These are phyloP conservation scores for Pyrenochaeta sp. DNA, from an alignment of 2,329 filamentous ascomycete species.

Conservation along the genomic window DNA sequence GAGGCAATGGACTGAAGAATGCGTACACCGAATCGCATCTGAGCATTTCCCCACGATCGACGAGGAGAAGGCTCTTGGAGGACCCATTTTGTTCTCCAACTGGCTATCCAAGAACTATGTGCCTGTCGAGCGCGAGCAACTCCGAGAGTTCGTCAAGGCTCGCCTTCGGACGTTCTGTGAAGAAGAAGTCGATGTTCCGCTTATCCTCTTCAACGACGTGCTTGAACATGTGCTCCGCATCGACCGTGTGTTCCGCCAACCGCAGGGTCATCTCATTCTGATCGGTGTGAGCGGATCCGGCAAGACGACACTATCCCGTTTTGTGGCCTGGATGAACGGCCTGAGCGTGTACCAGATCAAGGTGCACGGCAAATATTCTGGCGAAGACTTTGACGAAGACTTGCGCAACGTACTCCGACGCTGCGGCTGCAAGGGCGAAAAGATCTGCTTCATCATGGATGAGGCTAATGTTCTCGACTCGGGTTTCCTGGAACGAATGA, in stretches of 20 bases:
- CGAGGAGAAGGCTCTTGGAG: conserved; percentile 84
- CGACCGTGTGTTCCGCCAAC: conserved; percentile 97
- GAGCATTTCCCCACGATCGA: conserved; percentile 97
- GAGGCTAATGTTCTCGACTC: conserved; percentile 98
- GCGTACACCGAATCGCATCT: conserved; percentile 83
- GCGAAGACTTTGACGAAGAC: conserved; percentile 98
- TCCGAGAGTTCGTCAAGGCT: conserved; percentile 97
- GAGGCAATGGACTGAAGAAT: conserved; percentile 91
- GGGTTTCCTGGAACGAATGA: conserved; percentile 99
- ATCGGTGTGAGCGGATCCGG: conserved; percentile 98
- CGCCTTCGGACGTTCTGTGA: conserved; percentile 98
- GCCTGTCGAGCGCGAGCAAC: conserved; percentile 91
- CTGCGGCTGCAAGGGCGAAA: conserved; percentile 97
- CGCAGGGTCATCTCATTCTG: conserved; percentile 96
- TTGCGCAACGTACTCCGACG: conserved; percentile 90
- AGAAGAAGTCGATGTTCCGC: conserved; percentile 96
- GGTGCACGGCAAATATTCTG: conserved; percentile 97
- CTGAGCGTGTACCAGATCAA: conserved; percentile 99
- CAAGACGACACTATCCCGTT: conserved; percentile 97
- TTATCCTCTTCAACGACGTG: conserved; percentile 99
- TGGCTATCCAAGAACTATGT: conserved; percentile 99
- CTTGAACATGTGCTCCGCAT: conserved; percentile 98
- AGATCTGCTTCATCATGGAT: conserved; percentile 99
- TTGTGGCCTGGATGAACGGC: conserved; percentile 99
- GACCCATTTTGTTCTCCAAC: conserved; percentile 97